phyloP scores from a whole-genome alignment of 108 stramenopile species.

The Cyclostephanos tholiformis region DNA sequence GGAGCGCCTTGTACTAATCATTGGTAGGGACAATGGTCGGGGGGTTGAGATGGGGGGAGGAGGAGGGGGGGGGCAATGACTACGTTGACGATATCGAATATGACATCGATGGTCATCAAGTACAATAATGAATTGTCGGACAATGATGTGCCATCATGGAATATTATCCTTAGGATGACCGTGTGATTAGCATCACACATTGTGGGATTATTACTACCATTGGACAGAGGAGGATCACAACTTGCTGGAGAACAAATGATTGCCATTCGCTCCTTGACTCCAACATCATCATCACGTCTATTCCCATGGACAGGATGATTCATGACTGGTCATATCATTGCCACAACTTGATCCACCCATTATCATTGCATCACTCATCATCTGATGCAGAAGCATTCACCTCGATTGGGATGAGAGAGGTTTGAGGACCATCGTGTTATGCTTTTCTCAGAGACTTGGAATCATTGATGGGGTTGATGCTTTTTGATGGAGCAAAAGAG shows the following conservation, averaged over 20 bases:
- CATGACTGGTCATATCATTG: slow-evolving; percentile 9
- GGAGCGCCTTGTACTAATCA: too few relatives aligned
- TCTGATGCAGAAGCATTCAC: slow-evolving; percentile 1
- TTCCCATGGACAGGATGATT: not conserved
- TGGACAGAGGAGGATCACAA: not conserved
- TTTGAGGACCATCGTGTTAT: slow-evolving; percentile 45
- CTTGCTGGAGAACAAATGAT: not conserved
- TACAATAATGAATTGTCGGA: not conserved
- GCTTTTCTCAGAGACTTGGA: slow-evolving; percentile 34
- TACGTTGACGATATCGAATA: not conserved
- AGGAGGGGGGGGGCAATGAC: not conserved
- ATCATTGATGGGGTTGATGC: slow-evolving; percentile 5
- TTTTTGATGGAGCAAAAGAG: not conserved
- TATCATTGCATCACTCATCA: too few relatives aligned
- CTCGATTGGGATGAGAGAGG: not conserved
- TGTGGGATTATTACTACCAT: slow-evolving; percentile 7
- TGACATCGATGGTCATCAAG: not conserved
- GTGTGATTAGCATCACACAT: slow-evolving; percentile 33
- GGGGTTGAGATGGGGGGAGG: too few relatives aligned
- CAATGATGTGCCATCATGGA: slow-evolving; percentile 36
- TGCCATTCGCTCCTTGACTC: too few relatives aligned
- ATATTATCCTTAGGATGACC: slow-evolving; percentile 34
- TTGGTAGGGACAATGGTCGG: too few relatives aligned
- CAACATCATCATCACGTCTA: not conserved
- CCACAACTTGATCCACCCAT: not conserved